Conservation (phyloP, 306 rosid species). For the Pyrus bretschneideri region DNA sequence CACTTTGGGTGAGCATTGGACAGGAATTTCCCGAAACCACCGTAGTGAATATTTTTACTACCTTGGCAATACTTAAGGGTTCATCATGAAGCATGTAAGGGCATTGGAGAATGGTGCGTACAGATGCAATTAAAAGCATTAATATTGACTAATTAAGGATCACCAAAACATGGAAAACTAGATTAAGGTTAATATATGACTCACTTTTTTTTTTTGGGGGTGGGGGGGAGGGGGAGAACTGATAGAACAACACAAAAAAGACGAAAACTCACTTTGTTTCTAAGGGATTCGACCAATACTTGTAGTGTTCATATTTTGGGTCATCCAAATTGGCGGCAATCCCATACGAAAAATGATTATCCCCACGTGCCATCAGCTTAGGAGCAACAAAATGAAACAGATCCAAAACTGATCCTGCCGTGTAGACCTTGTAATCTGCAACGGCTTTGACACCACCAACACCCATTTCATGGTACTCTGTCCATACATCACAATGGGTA, state of each 20-base stretch:
- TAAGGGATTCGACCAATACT: conserved; percentile 78
- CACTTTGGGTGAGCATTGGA: background rate
- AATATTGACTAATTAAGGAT: background rate
- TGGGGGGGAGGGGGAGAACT: background rate
- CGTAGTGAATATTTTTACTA: background rate
- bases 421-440: conserved; percentile 61
- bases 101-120: background rate
- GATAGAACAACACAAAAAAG: background rate
- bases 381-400: conserved; percentile 70
- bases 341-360: conserved; percentile 66
- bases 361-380: conserved; percentile 78
- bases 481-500: conserved; percentile 71
- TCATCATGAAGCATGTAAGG: background rate
- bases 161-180: background rate
- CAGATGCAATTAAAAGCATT: background rate
- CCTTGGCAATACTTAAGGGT: background rate
- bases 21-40: background rate
- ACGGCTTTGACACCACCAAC: conserved; percentile 65
- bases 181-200: background rate
- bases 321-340: conserved; percentile 75
- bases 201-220: background rate
- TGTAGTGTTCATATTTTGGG: conserved; percentile 61
- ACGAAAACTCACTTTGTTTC: conserved; percentile 61
- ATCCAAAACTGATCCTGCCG: conserved; percentile 57
- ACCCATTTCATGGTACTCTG: conserved; percentile 79